Evolutionary conservation across 2,329 filamentous ascomycete genomes (phyloP).

Genomic region (Aureobasidium sp.): DNA sequence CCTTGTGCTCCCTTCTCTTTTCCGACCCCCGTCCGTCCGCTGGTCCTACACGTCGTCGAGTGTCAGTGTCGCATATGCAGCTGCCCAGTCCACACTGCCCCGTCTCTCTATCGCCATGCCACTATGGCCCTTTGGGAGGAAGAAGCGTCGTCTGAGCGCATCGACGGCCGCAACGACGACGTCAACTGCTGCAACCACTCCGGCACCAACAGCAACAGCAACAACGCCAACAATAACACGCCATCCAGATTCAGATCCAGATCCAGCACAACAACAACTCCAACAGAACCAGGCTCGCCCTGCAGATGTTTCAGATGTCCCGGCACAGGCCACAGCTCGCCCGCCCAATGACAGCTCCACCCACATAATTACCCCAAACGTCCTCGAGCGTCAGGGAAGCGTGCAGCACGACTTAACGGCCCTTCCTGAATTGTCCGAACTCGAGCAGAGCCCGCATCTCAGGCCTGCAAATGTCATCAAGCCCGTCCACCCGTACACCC

Average conservation of each 20-base stretch:
- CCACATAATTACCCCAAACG: background rate
- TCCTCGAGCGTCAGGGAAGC: slow-evolving; percentile 24
- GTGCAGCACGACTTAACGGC: slow-evolving; percentile 37
- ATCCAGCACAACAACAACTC: background rate
- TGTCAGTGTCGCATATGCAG: slow-evolving; percentile 9
- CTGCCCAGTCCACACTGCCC: slow-evolving; percentile 18
- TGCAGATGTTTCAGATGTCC: slow-evolving; percentile 9
- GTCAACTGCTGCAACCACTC: background rate
- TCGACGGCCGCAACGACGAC: background rate
- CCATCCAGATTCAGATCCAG: background rate
- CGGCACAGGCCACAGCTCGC: slow-evolving; percentile 1
- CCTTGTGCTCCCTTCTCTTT: slow-evolving; percentile 1
- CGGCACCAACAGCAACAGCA: background rate
- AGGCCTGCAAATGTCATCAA: slow-evolving; percentile 35
- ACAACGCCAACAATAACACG: background rate
- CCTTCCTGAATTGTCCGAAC: slow-evolving; percentile 34
- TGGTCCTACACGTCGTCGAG: slow-evolving; percentile 1
- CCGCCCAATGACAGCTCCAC: background rate
- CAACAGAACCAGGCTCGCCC: background rate
- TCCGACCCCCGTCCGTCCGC: background rate
- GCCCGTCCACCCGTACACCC: slow-evolving; percentile 39
- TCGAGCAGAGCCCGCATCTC: slow-evolving; percentile 43
- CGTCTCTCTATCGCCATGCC: slow-evolving; percentile 49
- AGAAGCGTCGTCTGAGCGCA: slow-evolving; percentile 50
- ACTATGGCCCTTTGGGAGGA: slow-evolving; percentile 70